phyloP scores from a whole-genome alignment of 768 basidiomycete species.

The Russula ochroleuca region DNA sequence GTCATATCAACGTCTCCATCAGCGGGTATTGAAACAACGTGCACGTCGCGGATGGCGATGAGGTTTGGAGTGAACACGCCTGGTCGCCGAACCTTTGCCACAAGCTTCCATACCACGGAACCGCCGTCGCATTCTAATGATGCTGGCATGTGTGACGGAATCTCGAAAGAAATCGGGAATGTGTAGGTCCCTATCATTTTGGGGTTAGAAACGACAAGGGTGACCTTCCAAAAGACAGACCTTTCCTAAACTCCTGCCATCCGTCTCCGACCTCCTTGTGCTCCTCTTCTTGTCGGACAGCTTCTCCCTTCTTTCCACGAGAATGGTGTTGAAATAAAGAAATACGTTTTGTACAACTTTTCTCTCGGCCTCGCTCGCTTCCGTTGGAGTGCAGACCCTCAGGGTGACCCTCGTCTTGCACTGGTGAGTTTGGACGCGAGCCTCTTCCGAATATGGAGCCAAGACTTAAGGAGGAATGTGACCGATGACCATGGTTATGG shows the following conservation, averaged over 20 bases:
- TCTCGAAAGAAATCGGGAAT: slow-evolving; percentile 87
- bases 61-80: slow-evolving; percentile 76
- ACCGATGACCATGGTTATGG: neutral
- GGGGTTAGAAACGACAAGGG: neutral
- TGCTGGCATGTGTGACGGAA: slow-evolving; percentile 77
- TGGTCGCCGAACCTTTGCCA: slow-evolving; percentile 77
- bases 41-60: slow-evolving; percentile 64
- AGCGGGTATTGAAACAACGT: slow-evolving; percentile 66
- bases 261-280: slow-evolving; percentile 44
- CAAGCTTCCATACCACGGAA: slow-evolving; percentile 71
- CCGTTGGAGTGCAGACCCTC: slow-evolving; percentile 32
- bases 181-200: slow-evolving; percentile 70
- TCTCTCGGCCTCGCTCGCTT: slow-evolving; percentile 30
- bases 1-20: slow-evolving; percentile 85
- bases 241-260: slow-evolving; percentile 89
- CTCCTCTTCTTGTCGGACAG: slow-evolving; percentile 42
- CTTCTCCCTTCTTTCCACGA: slow-evolving; percentile 40
- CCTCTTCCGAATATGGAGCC: slow-evolving; percentile 18
- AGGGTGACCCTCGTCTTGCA: slow-evolving; percentile 17
- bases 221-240: slow-evolving; percentile 38
- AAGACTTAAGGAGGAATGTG: slow-evolving; percentile 3
- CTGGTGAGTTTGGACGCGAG: slow-evolving; percentile 9
- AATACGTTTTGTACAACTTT: slow-evolving; percentile 24
- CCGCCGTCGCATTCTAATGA: slow-evolving; percentile 72
- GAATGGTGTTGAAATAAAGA: slow-evolving; percentile 35